Evolutionary conservation across 495 filamentous ascomycete species (phyloP).

Genomic region (Corynascus novoguineensis): DNA sequence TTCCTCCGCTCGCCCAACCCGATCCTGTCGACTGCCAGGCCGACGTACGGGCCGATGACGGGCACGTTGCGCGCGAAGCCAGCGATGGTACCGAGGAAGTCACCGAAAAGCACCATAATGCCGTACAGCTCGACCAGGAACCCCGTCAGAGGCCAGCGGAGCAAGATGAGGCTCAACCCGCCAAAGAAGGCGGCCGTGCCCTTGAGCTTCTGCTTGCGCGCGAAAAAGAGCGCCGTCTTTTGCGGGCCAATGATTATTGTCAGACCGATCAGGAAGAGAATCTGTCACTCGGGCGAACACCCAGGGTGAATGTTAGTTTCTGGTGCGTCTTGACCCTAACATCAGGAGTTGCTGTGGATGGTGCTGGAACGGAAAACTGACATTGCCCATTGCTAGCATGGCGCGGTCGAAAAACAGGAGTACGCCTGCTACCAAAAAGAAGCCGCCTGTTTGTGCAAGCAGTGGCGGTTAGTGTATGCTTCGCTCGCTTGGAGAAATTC

Average conservation of each 20-base stretch:
- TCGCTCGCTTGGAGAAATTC: not conserved
- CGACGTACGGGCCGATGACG: conserved; percentile 78
- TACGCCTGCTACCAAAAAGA: conserved; percentile 91
- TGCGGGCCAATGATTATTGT: conserved; percentile 90
- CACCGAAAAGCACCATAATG: conserved; percentile 87
- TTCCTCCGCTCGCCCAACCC: conserved; percentile 59
- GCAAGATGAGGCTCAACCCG: conserved; percentile 79
- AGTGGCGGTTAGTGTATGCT: not conserved
- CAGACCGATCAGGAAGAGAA: conserved; percentile 94
- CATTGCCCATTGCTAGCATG: conserved; percentile 54
- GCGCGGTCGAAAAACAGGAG: conserved; percentile 96
- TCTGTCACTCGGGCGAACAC: conserved; percentile 57
- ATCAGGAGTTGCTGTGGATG: not conserved
- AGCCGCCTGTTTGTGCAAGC: conserved; percentile 53
- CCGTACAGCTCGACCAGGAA: conserved; percentile 91
- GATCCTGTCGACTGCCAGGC: conserved; percentile 56
- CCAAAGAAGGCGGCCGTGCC: conserved; percentile 82
- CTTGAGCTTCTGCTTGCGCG: conserved; percentile 82
- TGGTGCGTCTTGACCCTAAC: too few species aligned
- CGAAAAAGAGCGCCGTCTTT: conserved; percentile 90
- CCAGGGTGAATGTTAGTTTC: conserved; percentile 32
- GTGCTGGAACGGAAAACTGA: conserved; percentile 45
- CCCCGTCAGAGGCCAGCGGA: conserved; percentile 83
- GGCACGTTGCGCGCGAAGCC: conserved; percentile 81
- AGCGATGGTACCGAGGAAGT: conserved; percentile 89